Evolutionary conservation across 192 early-diverging fungal genomes (phyloP).

Genomic region (Rhizoclosmatium sp.): DNA sequence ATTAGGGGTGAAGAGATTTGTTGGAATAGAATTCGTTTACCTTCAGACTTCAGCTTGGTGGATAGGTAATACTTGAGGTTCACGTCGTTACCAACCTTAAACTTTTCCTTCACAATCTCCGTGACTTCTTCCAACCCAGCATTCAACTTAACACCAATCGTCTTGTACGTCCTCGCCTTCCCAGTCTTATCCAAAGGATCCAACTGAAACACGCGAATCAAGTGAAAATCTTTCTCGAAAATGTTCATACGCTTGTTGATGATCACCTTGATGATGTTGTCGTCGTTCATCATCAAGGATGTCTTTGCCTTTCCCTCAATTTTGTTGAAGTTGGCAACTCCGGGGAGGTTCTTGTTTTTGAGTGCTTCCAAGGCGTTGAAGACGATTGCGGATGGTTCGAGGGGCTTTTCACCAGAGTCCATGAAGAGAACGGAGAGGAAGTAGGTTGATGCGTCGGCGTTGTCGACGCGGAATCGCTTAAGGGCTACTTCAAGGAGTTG

Average conservation of each 20-base stretch:
- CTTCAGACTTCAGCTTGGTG: conserved; percentile 43
- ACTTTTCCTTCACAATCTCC: conserved; percentile 55
- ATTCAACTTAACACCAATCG: conserved; percentile 51
- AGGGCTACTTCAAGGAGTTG: conserved; percentile 48
- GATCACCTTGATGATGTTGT: conserved; percentile 62
- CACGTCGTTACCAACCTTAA: conserved; percentile 40
- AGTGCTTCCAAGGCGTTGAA: conserved; percentile 49
- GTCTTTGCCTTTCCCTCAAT: conserved; percentile 23
- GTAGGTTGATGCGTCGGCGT: conserved; percentile 42
- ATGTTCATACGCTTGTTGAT: conserved; percentile 61
- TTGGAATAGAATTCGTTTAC: conserved; percentile 22
- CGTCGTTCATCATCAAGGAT: conserved; percentile 52
- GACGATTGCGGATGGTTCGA: conserved; percentile 44
- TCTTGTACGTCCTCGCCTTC: conserved; percentile 55
- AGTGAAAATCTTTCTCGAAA: conserved; percentile 57
- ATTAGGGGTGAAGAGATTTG: neutral
- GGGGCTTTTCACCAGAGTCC: conserved; percentile 49
- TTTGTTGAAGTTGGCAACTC: conserved; percentile 38
- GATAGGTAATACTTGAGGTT: conserved; percentile 37
- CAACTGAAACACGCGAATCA: conserved; percentile 51
- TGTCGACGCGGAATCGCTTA: conserved; percentile 51
- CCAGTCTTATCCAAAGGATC: conserved; percentile 38
- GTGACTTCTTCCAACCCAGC: conserved; percentile 45
- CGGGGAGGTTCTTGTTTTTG: conserved; percentile 49
- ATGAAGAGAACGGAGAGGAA: conserved; percentile 56